phyloP scores from a whole-genome alignment of 1,284 basidiomycete genomes.

The Meira nashicola region DNA sequence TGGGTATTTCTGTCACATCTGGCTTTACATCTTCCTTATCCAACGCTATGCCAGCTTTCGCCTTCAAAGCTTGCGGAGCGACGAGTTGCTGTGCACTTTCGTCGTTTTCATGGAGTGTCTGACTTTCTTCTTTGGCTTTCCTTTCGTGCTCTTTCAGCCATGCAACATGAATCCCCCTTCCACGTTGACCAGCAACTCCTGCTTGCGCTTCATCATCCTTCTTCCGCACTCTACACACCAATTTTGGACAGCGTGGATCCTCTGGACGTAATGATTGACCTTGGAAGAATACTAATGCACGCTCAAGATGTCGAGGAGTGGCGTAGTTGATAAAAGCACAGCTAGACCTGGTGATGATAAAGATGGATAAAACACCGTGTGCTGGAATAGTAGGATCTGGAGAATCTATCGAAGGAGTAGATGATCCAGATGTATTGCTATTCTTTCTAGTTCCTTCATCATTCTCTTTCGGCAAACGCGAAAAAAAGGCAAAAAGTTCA shows the following conservation, averaged over 20 bases:
- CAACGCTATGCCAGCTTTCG: background rate
- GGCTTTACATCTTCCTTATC: too few species aligned
- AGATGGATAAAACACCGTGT: constrained; percentile 75
- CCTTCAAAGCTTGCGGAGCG: background rate
- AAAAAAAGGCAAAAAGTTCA: constrained; percentile 82
- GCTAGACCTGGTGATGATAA: constrained; percentile 83
- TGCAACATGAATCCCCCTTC: constrained; percentile 72
- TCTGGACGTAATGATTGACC: constrained; percentile 63
- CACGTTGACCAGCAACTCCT: constrained; percentile 85
- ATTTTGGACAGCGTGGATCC: constrained; percentile 68
- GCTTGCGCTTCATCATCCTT: constrained; percentile 81
- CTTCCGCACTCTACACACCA: constrained; percentile 79
- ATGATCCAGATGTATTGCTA: background rate
- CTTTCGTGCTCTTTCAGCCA: constrained; percentile 63
- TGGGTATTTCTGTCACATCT: background rate
- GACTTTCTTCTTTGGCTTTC: constrained; percentile 10
- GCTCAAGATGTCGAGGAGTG: constrained; percentile 62
- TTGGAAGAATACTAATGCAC: constrained; percentile 70
- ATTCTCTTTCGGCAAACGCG: constrained; percentile 25
- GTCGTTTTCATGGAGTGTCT: background rate
- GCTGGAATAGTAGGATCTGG: background rate
- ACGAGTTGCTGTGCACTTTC: background rate
- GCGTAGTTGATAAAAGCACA: constrained; percentile 90
- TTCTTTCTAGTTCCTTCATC: constrained; percentile 8
- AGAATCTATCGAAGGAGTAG: background rate